Percentiles rank a stretch among this genome's conserved stretches.
phyloP scores from a whole-genome alignment of 257 asterid genomes.

The Rhazya stricta region DNA sequence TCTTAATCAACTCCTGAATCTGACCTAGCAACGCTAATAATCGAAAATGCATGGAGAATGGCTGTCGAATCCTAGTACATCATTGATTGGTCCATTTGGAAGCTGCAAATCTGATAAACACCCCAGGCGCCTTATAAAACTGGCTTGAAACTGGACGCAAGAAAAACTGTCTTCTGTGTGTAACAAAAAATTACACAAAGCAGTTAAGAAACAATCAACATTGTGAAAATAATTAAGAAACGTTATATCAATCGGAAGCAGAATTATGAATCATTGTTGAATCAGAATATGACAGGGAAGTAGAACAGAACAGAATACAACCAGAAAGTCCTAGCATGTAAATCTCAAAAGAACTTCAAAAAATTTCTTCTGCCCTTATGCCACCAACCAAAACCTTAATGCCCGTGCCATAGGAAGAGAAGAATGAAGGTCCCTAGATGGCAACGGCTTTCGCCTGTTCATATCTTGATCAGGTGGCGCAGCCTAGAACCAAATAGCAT shows the following conservation, averaged over 20 bases:
- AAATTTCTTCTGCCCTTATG: neutral
- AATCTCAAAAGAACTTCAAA: neutral
- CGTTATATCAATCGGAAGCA: neutral
- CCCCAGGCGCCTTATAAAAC: slow-evolving; percentile 75
- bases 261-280: neutral
- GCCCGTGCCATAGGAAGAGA: neutral
- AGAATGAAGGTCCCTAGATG: neutral
- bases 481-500: slow-evolving; percentile 1
- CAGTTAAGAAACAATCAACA: neutral
- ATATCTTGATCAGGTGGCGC: neutral
- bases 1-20: slow-evolving; percentile 70
- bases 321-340: neutral
- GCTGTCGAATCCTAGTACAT: slow-evolving; percentile 96
- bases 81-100: slow-evolving; percentile 83
- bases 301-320: neutral
- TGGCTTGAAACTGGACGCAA: slow-evolving; percentile 94
- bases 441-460: neutral
- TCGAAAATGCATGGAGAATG: slow-evolving; percentile 93
- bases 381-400: neutral
- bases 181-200: slow-evolving; percentile 17
- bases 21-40: slow-evolving; percentile 82
- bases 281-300: neutral
- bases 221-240: slow-evolving; percentile 4
- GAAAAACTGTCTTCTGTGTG: slow-evolving; percentile 77
- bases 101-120: slow-evolving; percentile 70